Percentiles rank a stretch among this genome's conserved stretches.
Conservation (phyloP, 306 rosid genomes). For the Rosa persica region DNA sequence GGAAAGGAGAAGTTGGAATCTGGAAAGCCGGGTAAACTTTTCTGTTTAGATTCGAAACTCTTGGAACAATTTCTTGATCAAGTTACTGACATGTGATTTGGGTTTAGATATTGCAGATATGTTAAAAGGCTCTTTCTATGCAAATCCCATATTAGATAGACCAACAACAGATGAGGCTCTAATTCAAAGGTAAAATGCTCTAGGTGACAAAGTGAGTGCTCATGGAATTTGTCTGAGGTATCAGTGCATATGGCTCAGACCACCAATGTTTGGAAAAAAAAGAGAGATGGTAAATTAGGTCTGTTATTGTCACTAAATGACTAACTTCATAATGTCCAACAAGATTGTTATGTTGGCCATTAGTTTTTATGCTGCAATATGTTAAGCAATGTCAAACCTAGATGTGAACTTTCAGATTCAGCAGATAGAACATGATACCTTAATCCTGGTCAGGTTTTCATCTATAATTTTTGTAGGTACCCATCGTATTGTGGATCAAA, state of each 20-base stretch:
- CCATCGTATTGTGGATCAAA: slow-evolving; percentile 90
- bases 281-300: slow-evolving; percentile 6
- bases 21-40: slow-evolving; percentile 73
- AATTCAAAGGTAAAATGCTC: slow-evolving; percentile 60
- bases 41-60: slow-evolving; percentile 17
- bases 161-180: slow-evolving; percentile 76
- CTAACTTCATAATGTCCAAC: not conserved
- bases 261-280: slow-evolving; percentile 18
- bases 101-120: slow-evolving; percentile 50
- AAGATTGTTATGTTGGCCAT: not conserved
- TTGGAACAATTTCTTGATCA: slow-evolving; percentile 1
- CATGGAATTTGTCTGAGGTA: not conserved
- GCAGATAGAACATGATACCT: not conserved
- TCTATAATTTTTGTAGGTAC: slow-evolving; percentile 52
- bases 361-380: not conserved
- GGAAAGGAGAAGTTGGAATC: slow-evolving; percentile 97
- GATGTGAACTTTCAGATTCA: not conserved
- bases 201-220: slow-evolving; percentile 15
- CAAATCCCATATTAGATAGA: slow-evolving; percentile 79
- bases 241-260: slow-evolving; percentile 21
- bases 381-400: not conserved
- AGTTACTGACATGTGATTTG: not conserved
- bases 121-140: slow-evolving; percentile 91
- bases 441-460: slow-evolving; percentile 29
- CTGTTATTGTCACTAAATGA: not conserved